Evolutionary conservation across 129 eudicot species (phyloP), one percentile per base, ranked within the genome.

Genomic region (Flaveria robusta): DNA sequence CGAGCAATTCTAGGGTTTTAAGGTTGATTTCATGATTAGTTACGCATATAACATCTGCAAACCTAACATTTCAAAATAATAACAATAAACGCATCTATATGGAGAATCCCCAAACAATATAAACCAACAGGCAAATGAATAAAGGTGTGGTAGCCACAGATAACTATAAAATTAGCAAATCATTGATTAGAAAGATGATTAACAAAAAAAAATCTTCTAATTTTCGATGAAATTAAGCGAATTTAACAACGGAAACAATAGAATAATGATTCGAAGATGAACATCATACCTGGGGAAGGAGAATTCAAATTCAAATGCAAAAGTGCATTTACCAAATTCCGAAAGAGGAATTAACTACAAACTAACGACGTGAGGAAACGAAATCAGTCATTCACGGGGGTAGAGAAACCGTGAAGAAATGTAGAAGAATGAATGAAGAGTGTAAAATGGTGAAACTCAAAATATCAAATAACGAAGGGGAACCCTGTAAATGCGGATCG

Each of bases 401-500:
- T 1, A 37, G 18, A 22, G 71, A 74, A 62, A 23, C 15, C 79
- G 79, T 74, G 81, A 77, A 68, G 81, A 77, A 69, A 26, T 54
- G 67, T 67, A 54, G 68, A 77, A 77, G 66, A 69, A 67, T 39
- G 22, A 15, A 45, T 1, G 27, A 74, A 71, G 46, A 8, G 74
- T 77, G 68, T 23, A 41, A 55, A 68, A 67, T 24, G 55, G 56
- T 54, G 6, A 41, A 41, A n/a, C 66, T 39, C 15, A 22, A 43
- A 77, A 77, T 77, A 75, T 75, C 79, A 18, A 75, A 27, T 37
- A 24, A 74, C 7, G 26, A 46, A 37, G 19, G 1, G 18, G 29
- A 66, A 46, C 72, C 79, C 79, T 47, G 46, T 66, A 47, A 75
- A 27, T 78, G 77, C 77, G 82, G 71, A 27, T 70, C 81, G 66